Evolutionary conservation across 2,329 filamentous ascomycete species (phyloP), one percentile per base, ranked within the genome.

Genomic region (Arthroderma uncinatum): DNA sequence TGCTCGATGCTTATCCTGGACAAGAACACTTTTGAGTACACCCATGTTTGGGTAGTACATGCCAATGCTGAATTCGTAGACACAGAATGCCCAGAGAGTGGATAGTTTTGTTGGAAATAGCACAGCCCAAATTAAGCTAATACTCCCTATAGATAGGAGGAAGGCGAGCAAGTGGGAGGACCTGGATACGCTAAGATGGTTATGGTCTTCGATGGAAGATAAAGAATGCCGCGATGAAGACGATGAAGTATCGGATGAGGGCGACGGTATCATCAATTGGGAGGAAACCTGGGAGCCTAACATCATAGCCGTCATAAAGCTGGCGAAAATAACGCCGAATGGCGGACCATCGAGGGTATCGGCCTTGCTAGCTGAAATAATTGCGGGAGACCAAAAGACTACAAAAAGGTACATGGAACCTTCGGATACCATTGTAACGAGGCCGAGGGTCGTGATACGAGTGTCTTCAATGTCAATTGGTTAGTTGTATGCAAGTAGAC

Each of bases 381-480:
- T 68, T 2, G 79, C 76, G 0, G 79, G 77, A 0, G 79, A 78
- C 77, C 81, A 83, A 70, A 82, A 82, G 67, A 82, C 83, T 57
- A 84, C 78, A 63, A 83, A 83, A 9, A 84, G 72, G 63, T 83
- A 83, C 73, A 83, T 80, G 28, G 79, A 76, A 19, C 80, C 80
- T 67, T 84, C 82, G 63, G 83, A 82, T 64, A 81, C 42, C 19
- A 47, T 58, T 2, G 79, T 78, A 2, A 76, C 74, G 42, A 82
- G 66, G 1, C 73, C 75, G 3, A 84, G 69, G 1, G 77, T 72
- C 16, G 80, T 64, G 54, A 83, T 76, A 2, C 76, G 73, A 40
- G 73, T 74, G 63, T 80, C 75, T 62, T 56, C 25, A 7, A 12
- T 30, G 28, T 12, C 12, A 19, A 10, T 47, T 28, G 33, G 47